phyloP scores from a whole-genome alignment of 108 stramenopile genomes.

The Nitzschia palea region DNA sequence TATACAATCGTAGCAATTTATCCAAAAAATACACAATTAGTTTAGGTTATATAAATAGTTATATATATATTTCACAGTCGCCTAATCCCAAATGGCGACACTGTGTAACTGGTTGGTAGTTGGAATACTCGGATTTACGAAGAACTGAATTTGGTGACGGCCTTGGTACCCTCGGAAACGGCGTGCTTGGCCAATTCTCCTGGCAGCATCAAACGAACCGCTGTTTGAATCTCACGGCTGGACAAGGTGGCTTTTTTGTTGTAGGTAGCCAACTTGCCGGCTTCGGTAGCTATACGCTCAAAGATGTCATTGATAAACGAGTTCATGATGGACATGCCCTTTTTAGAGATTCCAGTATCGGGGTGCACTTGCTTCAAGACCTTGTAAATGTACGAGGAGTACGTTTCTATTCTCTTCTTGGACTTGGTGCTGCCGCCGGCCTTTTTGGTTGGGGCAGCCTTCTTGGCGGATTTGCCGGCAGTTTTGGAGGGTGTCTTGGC shows the following conservation, averaged over 20 bases:
- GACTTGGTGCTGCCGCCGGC: slow-evolving; percentile 37
- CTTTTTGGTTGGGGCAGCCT: slow-evolving; percentile 43
- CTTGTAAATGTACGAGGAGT: slow-evolving; percentile 93
- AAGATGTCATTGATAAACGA: slow-evolving; percentile 95
- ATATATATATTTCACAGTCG: too few relatives aligned
- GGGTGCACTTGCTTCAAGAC: slow-evolving; percentile 89
- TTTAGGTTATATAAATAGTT: too few relatives aligned
- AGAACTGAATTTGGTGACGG: slow-evolving; percentile 63
- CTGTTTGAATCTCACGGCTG: slow-evolving; percentile 91
- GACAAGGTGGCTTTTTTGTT: slow-evolving; percentile 93
- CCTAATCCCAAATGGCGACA: background rate
- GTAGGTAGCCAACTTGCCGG: slow-evolving; percentile 89
- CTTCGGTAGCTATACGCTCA: slow-evolving; percentile 88
- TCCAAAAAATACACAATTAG: too few relatives aligned
- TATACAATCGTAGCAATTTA: too few relatives aligned
- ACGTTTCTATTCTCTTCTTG: slow-evolving; percentile 85
- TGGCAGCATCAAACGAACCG: slow-evolving; percentile 92
- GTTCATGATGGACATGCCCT: slow-evolving; percentile 95
- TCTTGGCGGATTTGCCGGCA: slow-evolving; percentile 62
- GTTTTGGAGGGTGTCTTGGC: slow-evolving; percentile 78
- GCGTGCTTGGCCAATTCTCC: slow-evolving; percentile 94
- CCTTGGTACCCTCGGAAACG: slow-evolving; percentile 70
- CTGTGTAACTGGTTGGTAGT: background rate
- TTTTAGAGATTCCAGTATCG: slow-evolving; percentile 93
- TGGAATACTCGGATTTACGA: slow-evolving; percentile 23